Evolutionary conservation across 129 eudicot genomes (phyloP), one percentile per base, ranked within the genome.

Genomic region (Erigeron canadensis): DNA sequence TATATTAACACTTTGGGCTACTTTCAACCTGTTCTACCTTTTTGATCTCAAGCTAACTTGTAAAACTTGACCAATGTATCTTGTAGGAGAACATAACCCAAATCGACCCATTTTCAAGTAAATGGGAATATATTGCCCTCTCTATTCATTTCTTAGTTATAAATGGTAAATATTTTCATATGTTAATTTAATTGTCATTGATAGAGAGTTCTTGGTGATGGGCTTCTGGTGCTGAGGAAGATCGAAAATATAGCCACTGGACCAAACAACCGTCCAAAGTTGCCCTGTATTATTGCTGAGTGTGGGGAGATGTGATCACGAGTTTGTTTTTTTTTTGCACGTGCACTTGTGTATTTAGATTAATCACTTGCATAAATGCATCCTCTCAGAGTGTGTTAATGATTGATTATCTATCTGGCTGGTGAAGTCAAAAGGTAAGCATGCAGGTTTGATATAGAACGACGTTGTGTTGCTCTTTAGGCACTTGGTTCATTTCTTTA

Each of bases 151-250:
- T 28, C 34, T 28, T 12, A 50, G 56, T 15, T 12, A 50, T 50
- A 19, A 51, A 51, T 51, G 7, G 16, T 51, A 51, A 51, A 51
- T n/a, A 15, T 21, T 51, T 51, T 16, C 21, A 77, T 46, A 61
- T 50, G 55, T 59, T 65, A 37, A 54, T 59, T 67, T 51, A 39
- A 54, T 43, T 69, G n/a, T n/a, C 70, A 46, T 70, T 80, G 53
- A 65, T 88, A 92, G 96, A 75, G 95, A 69, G 98, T 92, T 69
- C 80, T 93, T 59, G 98, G 98, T 58, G 98, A 93, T 71, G 96
- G 98, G 47, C 95, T 93, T 47, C 73, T 93, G 86, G 90, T 88
- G 13, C 78, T 89, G 62, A 82, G 98, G 81, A 93, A 93, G 86
- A 93, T 93, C 8, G 96, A 93, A 79, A 93, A 89, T 46, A 91